phyloP scores from a whole-genome alignment of 176 grass and related monocot genomes.

The Oryza longistaminata region DNA sequence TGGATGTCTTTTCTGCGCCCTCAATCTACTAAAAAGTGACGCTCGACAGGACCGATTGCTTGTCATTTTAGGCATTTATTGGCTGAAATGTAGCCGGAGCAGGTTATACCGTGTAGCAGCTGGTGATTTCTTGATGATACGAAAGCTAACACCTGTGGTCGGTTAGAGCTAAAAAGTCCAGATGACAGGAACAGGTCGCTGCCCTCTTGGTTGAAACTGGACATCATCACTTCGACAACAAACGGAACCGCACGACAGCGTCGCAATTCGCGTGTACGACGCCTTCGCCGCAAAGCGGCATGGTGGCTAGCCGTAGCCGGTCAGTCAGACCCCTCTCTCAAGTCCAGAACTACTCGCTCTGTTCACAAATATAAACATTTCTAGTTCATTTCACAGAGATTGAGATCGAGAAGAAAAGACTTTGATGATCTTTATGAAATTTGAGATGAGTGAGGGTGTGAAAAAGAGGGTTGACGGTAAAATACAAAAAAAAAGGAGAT shows the following conservation, averaged over 20 bases:
- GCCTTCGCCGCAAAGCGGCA: no score
- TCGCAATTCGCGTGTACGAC: no score
- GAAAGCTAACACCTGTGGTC: neutral
- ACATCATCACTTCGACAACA: neutral
- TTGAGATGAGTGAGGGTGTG: no score
- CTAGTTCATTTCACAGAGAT: no score
- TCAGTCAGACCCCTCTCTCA: no score
- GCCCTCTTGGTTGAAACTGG: neutral
- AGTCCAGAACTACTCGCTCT: no score
- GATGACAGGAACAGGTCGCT: neutral
- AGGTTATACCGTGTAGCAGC: neutral
- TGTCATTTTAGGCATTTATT: neutral
- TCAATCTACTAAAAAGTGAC: constrained; percentile 18
- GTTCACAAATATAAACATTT: no score
- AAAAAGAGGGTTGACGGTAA: no score
- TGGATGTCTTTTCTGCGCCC: constrained; percentile 14
- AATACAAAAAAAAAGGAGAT: no score
- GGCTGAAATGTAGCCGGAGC: neutral
- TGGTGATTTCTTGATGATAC: neutral
- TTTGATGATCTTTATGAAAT: no score
- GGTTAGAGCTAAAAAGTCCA: neutral
- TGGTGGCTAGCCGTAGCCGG: no score
- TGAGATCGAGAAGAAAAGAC: no score
- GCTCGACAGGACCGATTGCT: neutral
- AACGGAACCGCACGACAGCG: neutral